Conservation (phyloP, 2,329 filamentous ascomycete species). For the Paecilomyces variotii region DNA sequence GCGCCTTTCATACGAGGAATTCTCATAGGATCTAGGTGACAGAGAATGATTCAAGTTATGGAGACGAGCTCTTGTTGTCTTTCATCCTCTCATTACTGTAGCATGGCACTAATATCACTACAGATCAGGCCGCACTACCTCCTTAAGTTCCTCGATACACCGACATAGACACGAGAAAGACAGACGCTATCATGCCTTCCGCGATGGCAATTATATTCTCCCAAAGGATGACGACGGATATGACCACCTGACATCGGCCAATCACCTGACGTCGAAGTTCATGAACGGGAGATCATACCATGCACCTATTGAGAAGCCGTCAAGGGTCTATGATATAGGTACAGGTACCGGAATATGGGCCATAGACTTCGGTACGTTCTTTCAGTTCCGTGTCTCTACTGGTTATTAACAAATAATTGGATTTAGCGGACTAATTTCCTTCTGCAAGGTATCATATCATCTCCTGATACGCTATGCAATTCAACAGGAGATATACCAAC, state of each 20-base stretch:
- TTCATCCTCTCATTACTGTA: background rate
- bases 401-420: background rate
- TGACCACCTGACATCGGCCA: slow-evolving; percentile 13
- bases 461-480: background rate
- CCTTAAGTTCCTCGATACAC: background rate
- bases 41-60: background rate
- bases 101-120: background rate
- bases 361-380: slow-evolving; percentile 10
- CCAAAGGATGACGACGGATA: slow-evolving; percentile 13
- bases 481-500: background rate
- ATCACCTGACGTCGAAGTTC: slow-evolving; percentile 5
- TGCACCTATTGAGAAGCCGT: slow-evolving; percentile 11
- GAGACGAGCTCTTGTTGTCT: background rate
- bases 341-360: slow-evolving; percentile 10
- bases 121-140: background rate
- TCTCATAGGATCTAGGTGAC: background rate
- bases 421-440: slow-evolving; percentile 18
- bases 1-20: background rate
- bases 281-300: slow-evolving; percentile 10
- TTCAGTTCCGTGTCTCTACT: slow-evolving; percentile 1
- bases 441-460: slow-evolving; percentile 7
- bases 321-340: slow-evolving; percentile 11
- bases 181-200: background rate
- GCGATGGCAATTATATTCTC: background rate
- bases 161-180: background rate